Evolutionary conservation across 1,139 yeast genomes (phyloP).

Genomic region (Hansenula anomala): DNA sequence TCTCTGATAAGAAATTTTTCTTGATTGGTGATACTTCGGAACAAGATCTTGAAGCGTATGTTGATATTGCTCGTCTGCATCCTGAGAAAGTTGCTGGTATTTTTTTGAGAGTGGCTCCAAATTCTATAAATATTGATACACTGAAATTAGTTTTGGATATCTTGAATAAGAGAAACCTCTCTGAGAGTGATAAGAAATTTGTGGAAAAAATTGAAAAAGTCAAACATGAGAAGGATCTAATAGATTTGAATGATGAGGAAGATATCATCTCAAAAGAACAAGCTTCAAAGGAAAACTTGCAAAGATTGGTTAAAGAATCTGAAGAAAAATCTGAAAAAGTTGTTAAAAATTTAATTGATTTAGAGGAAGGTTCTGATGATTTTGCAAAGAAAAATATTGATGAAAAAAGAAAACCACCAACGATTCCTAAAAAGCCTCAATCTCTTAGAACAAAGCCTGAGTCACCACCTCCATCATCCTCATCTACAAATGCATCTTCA

Average conservation of each 20-base stretch:
- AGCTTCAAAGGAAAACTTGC: slow-evolving; percentile 9
- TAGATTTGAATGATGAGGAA: background rate
- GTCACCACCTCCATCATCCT: slow-evolving; percentile 11
- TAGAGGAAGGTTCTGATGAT: slow-evolving; percentile 13
- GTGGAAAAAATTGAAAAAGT: background rate
- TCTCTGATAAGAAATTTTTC: slow-evolving; percentile 71
- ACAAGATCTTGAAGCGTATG: slow-evolving; percentile 88
- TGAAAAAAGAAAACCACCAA: slow-evolving; percentile 12
- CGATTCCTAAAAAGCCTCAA: slow-evolving; percentile 16
- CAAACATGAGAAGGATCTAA: background rate
- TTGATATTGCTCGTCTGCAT: slow-evolving; percentile 54
- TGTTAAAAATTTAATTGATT: slow-evolving; percentile 10
- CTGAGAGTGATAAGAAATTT: slow-evolving; percentile 1
- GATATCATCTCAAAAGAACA: slow-evolving; percentile 1
- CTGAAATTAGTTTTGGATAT: slow-evolving; percentile 14
- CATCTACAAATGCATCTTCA: background rate
- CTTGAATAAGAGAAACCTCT: slow-evolving; percentile 10
- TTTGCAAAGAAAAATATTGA: background rate
- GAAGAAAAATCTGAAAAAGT: slow-evolving; percentile 9
- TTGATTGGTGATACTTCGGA: slow-evolving; percentile 96
- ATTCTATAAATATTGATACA: slow-evolving; percentile 50
- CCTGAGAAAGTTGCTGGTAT: slow-evolving; percentile 70
- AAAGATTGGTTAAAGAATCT: slow-evolving; percentile 9
- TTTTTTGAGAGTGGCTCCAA: slow-evolving; percentile 74
- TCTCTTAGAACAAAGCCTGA: slow-evolving; percentile 6